Percentiles rank a stretch among this genome's conserved stretches.
phyloP scores from a whole-genome alignment of 768 basidiomycete genomes.

The Gloeostereum incarnatum region DNA sequence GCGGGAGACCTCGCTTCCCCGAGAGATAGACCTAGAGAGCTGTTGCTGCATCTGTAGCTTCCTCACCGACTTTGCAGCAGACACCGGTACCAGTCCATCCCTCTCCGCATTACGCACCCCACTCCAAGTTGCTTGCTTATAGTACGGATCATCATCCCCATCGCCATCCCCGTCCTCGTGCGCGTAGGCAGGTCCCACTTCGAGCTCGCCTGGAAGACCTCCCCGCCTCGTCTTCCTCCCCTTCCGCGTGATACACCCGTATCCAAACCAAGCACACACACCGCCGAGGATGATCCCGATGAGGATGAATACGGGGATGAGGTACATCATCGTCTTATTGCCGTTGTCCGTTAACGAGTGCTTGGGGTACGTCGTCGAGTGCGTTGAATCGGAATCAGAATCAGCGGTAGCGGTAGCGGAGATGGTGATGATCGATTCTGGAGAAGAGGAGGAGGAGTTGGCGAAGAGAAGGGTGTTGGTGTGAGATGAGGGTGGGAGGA shows the following conservation, averaged over 20 bases:
- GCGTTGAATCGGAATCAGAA: not conserved
- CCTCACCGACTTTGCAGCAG: not conserved
- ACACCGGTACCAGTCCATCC: not conserved
- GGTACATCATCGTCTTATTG: constrained; percentile 6
- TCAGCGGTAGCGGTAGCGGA: constrained; percentile 22
- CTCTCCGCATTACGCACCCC: not conserved
- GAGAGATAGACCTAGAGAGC: not conserved
- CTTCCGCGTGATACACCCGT: constrained; percentile 10
- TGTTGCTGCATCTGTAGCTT: not conserved
- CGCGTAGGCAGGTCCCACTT: constrained; percentile 10
- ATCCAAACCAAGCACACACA: constrained; percentile 9
- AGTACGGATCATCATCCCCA: not conserved
- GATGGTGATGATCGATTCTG: constrained; percentile 7
- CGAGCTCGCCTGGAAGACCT: constrained; percentile 4
- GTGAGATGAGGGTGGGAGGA: constrained; percentile 7
- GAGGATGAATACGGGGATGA: constrained; percentile 10
- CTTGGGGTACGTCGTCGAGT: constrained; percentile 7
- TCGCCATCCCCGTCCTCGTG: constrained; percentile 1
- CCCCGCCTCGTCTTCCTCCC: not conserved
- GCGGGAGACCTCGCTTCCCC: not conserved
- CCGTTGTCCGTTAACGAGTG: not conserved
- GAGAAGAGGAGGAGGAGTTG: constrained; percentile 4
- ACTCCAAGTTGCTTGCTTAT: not conserved
- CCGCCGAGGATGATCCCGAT: constrained; percentile 11
- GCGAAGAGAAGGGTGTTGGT: constrained; percentile 7